Evolutionary conservation across 2,329 filamentous ascomycete genomes (phyloP), one percentile per base, ranked within the genome.

Genomic region (Cytospora leucostoma): DNA sequence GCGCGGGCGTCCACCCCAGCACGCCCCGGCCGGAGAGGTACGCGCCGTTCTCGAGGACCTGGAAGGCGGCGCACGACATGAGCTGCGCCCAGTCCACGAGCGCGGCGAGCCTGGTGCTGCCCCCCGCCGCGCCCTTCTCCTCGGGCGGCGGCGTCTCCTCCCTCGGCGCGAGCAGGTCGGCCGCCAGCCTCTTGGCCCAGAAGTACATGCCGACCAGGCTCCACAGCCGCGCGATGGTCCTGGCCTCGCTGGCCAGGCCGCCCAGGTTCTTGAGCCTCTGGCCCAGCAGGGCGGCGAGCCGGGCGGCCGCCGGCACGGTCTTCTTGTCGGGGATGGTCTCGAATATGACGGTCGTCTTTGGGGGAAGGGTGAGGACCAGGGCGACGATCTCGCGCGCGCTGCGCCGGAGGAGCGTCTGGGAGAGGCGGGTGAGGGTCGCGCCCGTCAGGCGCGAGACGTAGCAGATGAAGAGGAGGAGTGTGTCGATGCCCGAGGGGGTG

Each of bases 11-110:
- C 77, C 85, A 82, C 17, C 77, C 80, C 57, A 97, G 73, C 4
- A 96, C 84, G 21, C 89, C 88, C 74, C 93, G 93, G 65, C 81
- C 80, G 3, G 87, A 82, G 44, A 98, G 82, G 78, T 90, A 96
- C 17, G 90, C 90, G 47, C 84, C 82, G 77, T 97, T 97, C 80
- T 99, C 95, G 49, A 94, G 81, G 1, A 85, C 77, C 76, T 97
- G 93, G 79, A 90, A 96, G 11, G 79, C 73, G 11, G 89, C 76
- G 74, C 90, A 90, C 12, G 86, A 81, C 12, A 82, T 67, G 21
- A 97, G 84, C 74, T 95, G 90, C 7, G 84, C 78, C 75, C 87
- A 88, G 27, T 85, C 84, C 53, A 97, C 77, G 38, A 74, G 68
- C 10, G 72, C 73, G 66, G 80, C 80, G 63, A 81, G 71, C 38